Conservation (phyloP, 106 monocot species). For the Phalaenopsis equestris region DNA sequence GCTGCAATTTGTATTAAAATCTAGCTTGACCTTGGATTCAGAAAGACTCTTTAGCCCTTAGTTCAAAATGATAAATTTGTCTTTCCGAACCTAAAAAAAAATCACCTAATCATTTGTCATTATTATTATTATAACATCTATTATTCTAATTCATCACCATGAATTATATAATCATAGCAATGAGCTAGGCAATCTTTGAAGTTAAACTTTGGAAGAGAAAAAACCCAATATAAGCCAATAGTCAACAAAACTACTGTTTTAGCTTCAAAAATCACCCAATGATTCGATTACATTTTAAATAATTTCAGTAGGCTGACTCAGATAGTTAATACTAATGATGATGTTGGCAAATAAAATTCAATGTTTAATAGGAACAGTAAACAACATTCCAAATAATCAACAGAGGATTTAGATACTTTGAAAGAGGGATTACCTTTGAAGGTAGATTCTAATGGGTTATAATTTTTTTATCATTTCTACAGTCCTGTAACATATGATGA, state of each 20-base stretch:
- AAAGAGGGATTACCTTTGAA: not conserved
- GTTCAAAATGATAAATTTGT: too few species aligned
- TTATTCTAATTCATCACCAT: not conserved
- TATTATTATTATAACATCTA: too few species aligned
- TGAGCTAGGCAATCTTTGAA: conserved; percentile 1
- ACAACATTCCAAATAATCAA: not conserved
- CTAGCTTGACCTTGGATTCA: too few species aligned
- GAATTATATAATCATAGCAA: not conserved
- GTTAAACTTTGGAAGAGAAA: not conserved
- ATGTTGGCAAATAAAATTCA: not conserved
- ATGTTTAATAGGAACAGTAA: not conserved
- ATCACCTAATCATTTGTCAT: too few species aligned
- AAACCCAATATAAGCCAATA: not conserved
- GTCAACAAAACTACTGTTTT: not conserved
- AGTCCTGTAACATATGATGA: not conserved
- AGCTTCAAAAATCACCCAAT: not conserved
- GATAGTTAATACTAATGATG: not conserved
- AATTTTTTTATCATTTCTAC: not conserved
- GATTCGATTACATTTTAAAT: not conserved
- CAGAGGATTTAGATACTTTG: not conserved
- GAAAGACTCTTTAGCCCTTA: too few species aligned
- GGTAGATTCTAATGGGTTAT: not conserved
- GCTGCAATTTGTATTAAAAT: not conserved
- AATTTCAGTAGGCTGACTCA: not conserved
- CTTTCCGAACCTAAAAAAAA: too few species aligned